These are phyloP conservation scores for Tylopilus felleus DNA, from an alignment of 768 basidiomycete genomes.

Conservation along the genomic window DNA sequence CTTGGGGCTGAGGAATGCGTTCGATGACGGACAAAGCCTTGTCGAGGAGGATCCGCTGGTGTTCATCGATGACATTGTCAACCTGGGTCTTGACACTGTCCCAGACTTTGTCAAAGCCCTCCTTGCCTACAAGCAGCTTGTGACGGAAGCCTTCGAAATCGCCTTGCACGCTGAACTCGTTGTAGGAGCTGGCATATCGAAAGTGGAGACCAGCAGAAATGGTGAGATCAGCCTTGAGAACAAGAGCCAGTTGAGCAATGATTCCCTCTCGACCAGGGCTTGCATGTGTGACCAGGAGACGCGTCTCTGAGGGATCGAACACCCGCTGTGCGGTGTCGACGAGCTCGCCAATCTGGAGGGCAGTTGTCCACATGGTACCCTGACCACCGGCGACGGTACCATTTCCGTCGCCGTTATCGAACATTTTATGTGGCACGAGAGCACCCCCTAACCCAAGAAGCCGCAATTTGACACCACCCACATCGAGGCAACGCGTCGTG, in stretches of 20 bases:
- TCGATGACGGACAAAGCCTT: slow-evolving; percentile 86
- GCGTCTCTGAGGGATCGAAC: slow-evolving; percentile 89
- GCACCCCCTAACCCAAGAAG: slow-evolving; percentile 96
- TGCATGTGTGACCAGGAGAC: slow-evolving; percentile 88
- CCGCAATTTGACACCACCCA: slow-evolving; percentile 90
- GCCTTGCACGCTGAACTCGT: slow-evolving; percentile 90
- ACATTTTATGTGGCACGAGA: slow-evolving; percentile 91
- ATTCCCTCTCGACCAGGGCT: slow-evolving; percentile 92
- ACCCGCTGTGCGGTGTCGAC: slow-evolving; percentile 96
- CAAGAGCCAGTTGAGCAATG: slow-evolving; percentile 83
- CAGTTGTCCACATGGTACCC: slow-evolving; percentile 99
- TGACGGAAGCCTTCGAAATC: slow-evolving; percentile 85
- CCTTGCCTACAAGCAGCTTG: slow-evolving; percentile 76
- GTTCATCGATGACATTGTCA: slow-evolving; percentile 85
- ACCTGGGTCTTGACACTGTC: slow-evolving; percentile 90
- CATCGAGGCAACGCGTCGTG: slow-evolving; percentile 85
- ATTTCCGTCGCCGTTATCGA: slow-evolving; percentile 88
- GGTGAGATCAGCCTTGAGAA: slow-evolving; percentile 91
- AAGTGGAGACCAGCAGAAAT: slow-evolving; percentile 95
- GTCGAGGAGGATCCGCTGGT: slow-evolving; percentile 83
- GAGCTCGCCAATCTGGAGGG: slow-evolving; percentile 95
- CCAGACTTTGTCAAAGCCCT: slow-evolving; percentile 89
- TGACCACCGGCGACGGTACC: slow-evolving; percentile 98
- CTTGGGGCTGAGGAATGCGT: slow-evolving; percentile 61
- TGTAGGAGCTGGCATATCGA: slow-evolving; percentile 94